Percentiles rank a stretch among this genome's conserved stretches.
These are phyloP conservation scores for Tremella yokohamensis DNA, from an alignment of 768 basidiomycete species.

Conservation along the genomic window DNA sequence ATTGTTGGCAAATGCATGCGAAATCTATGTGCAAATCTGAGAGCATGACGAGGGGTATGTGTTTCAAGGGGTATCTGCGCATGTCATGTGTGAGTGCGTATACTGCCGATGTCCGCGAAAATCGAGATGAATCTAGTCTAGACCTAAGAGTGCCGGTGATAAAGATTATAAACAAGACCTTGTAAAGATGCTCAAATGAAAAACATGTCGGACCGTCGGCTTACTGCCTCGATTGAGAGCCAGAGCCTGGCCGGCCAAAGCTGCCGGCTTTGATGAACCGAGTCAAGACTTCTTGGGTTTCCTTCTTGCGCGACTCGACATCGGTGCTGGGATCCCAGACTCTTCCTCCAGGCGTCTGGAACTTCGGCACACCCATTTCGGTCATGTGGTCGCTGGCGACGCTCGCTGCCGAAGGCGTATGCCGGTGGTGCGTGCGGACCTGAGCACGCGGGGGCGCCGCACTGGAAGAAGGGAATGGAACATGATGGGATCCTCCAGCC, in stretches of 20 bases:
- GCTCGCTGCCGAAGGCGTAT: conserved; percentile 1
- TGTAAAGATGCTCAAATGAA: too few species aligned
- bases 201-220: too few species aligned
- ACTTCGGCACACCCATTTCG: conserved; percentile 9
- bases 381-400: conserved; percentile 1
- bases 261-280: conserved; percentile 63
- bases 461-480: conserved; percentile 16
- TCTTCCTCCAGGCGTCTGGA: conserved; percentile 54
- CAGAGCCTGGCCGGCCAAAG: not conserved
- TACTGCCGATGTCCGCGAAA: too few species aligned
- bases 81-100: too few species aligned
- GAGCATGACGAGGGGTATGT: too few species aligned
- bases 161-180: too few species aligned
- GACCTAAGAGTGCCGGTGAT: too few species aligned
- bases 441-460: not conserved
- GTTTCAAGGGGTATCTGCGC: too few species aligned
- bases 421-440: not conserved
- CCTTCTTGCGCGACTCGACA: conserved; percentile 78
- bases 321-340: conserved; percentile 84
- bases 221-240: too few species aligned
- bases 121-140: too few species aligned
- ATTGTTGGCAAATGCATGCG: too few species aligned
- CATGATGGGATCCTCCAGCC: not conserved
- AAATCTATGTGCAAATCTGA: too few species aligned
- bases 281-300: conserved; percentile 80